phyloP scores from a whole-genome alignment of 352 stramenopile genomes.

The Phytophthora idaei region DNA sequence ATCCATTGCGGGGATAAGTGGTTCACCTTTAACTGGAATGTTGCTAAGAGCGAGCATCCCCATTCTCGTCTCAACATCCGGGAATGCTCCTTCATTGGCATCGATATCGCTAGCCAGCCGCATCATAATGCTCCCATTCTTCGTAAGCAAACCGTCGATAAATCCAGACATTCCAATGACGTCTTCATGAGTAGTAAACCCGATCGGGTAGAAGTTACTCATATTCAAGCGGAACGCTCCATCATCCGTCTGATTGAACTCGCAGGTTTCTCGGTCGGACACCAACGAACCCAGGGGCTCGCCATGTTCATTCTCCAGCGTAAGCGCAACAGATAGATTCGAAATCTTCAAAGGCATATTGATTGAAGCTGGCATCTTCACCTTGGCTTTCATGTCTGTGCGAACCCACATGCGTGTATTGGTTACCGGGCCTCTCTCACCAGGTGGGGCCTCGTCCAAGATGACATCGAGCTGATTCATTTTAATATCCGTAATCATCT shows the following conservation, averaged over 20 bases:
- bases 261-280: constrained; percentile 58
- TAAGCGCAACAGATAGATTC: constrained; percentile 67
- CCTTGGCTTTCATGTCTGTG: constrained; percentile 64
- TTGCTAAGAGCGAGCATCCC: constrained; percentile 65
- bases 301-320: constrained; percentile 46
- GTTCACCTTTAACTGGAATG: constrained; percentile 63
- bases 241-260: constrained; percentile 63
- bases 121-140: constrained; percentile 67
- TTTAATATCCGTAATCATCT: constrained; percentile 67
- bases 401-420: constrained; percentile 79
- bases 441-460: constrained; percentile 36
- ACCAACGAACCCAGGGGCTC: constrained; percentile 53
- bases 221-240: constrained; percentile 79
- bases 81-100: constrained; percentile 62
- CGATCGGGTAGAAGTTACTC: constrained; percentile 67
- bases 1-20: constrained; percentile 69
- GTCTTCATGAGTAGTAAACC: constrained; percentile 45
- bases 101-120: constrained; percentile 42
- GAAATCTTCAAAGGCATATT: constrained; percentile 69
- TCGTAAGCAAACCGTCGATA: constrained; percentile 62
- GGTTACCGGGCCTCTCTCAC: constrained; percentile 32
- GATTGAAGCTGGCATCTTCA: constrained; percentile 79
- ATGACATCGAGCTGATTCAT: constrained; percentile 79
- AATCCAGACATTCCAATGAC: constrained; percentile 61
- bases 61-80: constrained; percentile 74